Evolutionary conservation across 306 rosid genomes (phyloP).

Genomic region (Quercus berberidifolia): DNA sequence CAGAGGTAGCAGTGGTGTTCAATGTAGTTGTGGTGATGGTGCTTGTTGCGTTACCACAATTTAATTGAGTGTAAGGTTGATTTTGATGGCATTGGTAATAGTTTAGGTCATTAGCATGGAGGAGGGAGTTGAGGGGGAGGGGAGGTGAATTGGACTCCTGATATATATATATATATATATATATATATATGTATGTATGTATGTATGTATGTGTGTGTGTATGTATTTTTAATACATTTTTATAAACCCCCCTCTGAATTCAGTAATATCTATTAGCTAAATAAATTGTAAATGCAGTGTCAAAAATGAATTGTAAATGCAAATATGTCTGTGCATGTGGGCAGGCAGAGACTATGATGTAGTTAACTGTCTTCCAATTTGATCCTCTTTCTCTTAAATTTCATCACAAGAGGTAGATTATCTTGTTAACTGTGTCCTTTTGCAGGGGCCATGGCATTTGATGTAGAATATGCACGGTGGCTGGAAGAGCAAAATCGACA

Average conservation of each 20-base stretch:
- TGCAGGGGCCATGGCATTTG: slow-evolving; percentile 93
- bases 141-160: neutral
- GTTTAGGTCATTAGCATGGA: neutral
- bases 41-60: neutral
- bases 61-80: neutral
- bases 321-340: neutral
- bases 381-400: slow-evolving; percentile 7
- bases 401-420: slow-evolving; percentile 14
- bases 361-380: neutral
- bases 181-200: too few relatives aligned
- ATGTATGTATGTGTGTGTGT: too few relatives aligned
- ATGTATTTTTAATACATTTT: neutral
- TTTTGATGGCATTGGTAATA: neutral
- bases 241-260: neutral
- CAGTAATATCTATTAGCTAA: neutral
- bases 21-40: neutral
- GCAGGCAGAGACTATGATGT: neutral
- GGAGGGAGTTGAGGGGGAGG: neutral
- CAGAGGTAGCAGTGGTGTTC: neutral
- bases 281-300: neutral
- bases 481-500: slow-evolving; percentile 91
- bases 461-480: slow-evolving; percentile 93
- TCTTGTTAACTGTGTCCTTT: slow-evolving; percentile 24
- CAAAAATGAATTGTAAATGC: neutral
- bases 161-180: too few relatives aligned